phyloP scores from a whole-genome alignment of 306 rosid species.

The Quercus dentata region DNA sequence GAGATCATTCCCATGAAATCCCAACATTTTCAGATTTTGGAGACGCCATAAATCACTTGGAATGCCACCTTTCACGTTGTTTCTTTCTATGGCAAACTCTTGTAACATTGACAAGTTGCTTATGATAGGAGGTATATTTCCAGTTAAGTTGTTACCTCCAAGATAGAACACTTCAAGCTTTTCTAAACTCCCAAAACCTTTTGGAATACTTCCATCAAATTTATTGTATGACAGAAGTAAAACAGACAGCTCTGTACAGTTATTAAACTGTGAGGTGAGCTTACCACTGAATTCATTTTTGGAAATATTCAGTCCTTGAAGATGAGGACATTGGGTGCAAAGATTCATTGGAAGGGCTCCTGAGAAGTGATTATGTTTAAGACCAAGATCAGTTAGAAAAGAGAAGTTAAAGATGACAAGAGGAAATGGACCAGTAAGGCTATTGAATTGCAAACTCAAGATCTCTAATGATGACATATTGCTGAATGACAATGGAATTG shows the following conservation, averaged over 20 bases:
- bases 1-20: not conserved
- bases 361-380: not conserved
- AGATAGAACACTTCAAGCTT: not conserved
- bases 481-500: not conserved
- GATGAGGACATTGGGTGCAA: not conserved
- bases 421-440: not conserved
- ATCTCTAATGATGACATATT: not conserved
- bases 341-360: not conserved
- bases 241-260: not conserved
- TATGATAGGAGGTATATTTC: not conserved
- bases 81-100: accelerated
- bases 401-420: not conserved
- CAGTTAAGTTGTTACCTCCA: not conserved
- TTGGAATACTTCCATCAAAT: not conserved
- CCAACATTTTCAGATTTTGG: not conserved
- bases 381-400: accelerated
- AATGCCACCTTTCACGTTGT: not conserved
- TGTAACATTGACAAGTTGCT: not conserved
- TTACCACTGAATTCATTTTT: not conserved
- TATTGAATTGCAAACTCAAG: accelerated
- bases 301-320: not conserved
- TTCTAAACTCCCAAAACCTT: not conserved
- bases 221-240: not conserved
- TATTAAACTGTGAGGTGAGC: not conserved
- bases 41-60: not conserved